phyloP scores from a whole-genome alignment of 2,329 filamentous ascomycete species.

The Coniella lustricola region DNA sequence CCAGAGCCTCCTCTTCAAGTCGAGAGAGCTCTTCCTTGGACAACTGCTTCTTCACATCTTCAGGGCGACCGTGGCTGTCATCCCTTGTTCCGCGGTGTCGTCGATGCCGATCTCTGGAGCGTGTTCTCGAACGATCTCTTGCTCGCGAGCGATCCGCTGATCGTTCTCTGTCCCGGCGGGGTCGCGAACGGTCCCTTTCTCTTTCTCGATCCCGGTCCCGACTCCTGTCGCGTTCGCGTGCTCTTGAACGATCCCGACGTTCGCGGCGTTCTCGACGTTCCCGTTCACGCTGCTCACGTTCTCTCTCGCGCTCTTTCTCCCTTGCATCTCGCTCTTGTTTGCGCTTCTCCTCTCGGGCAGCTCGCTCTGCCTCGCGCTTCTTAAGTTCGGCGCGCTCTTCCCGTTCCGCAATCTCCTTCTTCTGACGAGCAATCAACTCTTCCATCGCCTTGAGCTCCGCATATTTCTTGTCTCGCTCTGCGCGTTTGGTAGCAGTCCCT shows the following conservation, averaged over 20 bases:
- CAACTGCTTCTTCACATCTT: slow-evolving; percentile 45
- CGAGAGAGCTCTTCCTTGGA: slow-evolving; percentile 52
- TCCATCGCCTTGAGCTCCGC: slow-evolving; percentile 54
- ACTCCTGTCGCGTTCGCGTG: slow-evolving; percentile 38
- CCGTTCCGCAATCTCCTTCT: slow-evolving; percentile 47
- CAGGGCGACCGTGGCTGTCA: slow-evolving; percentile 30
- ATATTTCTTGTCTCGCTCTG: slow-evolving; percentile 54
- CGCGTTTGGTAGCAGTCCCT: slow-evolving; percentile 54
- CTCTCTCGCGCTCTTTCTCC: slow-evolving; percentile 35
- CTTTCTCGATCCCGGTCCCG: slow-evolving; percentile 24
- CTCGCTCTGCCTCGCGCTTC: slow-evolving; percentile 27
- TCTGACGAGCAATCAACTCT: slow-evolving; percentile 53
- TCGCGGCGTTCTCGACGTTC: slow-evolving; percentile 38
- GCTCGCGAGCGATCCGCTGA: slow-evolving; percentile 22
- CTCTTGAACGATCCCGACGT: slow-evolving; percentile 20
- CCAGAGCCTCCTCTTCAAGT: slow-evolving; percentile 51
- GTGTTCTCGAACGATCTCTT: slow-evolving; percentile 22
- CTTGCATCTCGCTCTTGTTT: slow-evolving; percentile 30
- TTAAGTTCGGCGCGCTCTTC: slow-evolving; percentile 34
- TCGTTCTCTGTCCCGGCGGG: slow-evolving; percentile 24
- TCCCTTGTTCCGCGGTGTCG: slow-evolving; percentile 29
- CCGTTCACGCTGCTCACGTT: slow-evolving; percentile 34
- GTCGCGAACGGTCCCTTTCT: slow-evolving; percentile 18
- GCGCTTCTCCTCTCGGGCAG: slow-evolving; percentile 25
- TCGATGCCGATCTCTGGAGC: slow-evolving; percentile 26